Base-by-base conservation (phyloP, 2,329 filamentous ascomycete species). In the Calycina marina region DNA sequence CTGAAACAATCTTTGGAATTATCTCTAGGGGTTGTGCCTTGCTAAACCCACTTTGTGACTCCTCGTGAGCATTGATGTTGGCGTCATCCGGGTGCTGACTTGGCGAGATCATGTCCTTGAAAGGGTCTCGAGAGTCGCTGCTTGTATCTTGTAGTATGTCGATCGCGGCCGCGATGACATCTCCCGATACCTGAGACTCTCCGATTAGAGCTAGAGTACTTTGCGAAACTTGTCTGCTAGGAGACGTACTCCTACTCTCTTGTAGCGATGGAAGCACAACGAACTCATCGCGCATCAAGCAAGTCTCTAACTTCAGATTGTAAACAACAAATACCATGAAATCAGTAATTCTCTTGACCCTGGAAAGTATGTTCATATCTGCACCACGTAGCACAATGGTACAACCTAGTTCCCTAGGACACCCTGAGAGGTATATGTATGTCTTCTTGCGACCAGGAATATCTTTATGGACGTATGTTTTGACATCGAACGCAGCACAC, bases 291-390 rank as follows among this genome's bases (percentile, higher is more conserved):
- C 83, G 72, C 69, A 98, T 82, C 28, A 98, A 62, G 45, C 82
- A 93, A 2, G 90, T 93, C 57, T 98, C 90, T 10, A 98, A 67
- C 51, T 93, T 93, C 32, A 98, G 65, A 47, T 94, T 98, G 57
- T 98, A 98, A 9, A 96, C 86, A 13, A 98, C 92, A 46, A 96
- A 98, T 22, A 92, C 80, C 88, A 98, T 94, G 51, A 98, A 96
- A 52, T 98, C 90, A 8, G 88, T 90, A 43, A 98, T 90, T 32
- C 75, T 72, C 57, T 98, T 98, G 55, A 98, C 74, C 45, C 76
- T 81, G 2, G 73, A 63, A 12, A 98, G 65, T 1, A 74, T 64
- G 29, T 70, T 61, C 17, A 74, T 76, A 37, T 79, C 74, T 3
- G 79, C 82, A 1, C 90, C 90, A 28, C 90, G 76, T 14, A 98